phyloP scores from a whole-genome alignment of 2,329 filamentous ascomycete species.

The Penicillium decumbens region DNA sequence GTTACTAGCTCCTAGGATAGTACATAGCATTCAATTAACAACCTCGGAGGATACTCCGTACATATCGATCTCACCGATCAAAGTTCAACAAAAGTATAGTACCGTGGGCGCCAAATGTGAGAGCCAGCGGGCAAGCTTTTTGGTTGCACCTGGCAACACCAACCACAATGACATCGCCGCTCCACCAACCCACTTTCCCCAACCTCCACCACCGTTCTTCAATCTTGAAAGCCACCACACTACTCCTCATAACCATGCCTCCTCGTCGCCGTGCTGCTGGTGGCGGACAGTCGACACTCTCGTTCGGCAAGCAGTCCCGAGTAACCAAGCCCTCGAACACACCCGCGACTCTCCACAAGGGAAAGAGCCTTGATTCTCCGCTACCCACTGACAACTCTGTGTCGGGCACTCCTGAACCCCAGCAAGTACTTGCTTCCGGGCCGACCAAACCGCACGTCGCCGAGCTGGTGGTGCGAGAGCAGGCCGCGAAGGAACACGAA shows the following conservation, averaged over 20 bases:
- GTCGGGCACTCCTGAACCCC: slow-evolving; percentile 24
- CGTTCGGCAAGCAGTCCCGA: slow-evolving; percentile 55
- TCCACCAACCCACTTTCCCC: slow-evolving; percentile 4
- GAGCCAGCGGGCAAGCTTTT: neutral
- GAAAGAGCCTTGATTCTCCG: slow-evolving; percentile 32
- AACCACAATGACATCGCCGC: slow-evolving; percentile 2
- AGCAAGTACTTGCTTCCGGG: slow-evolving; percentile 25
- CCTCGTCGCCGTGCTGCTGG: slow-evolving; percentile 39
- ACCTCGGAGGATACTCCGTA: too few species aligned
- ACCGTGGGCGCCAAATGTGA: too few species aligned
- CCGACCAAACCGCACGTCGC: slow-evolving; percentile 31
- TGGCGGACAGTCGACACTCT: slow-evolving; percentile 55
- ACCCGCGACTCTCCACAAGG: slow-evolving; percentile 30
- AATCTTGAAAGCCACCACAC: neutral
- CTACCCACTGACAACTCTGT: slow-evolving; percentile 26
- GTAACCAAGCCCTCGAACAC: slow-evolving; percentile 54
- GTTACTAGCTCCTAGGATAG: too few species aligned
- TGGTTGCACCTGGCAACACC: slow-evolving; percentile 7
- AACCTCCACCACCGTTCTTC: neutral
- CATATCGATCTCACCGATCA: too few species aligned
- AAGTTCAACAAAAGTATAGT: too few species aligned
- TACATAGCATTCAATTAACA: too few species aligned
- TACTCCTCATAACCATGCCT: slow-evolving; percentile 34
- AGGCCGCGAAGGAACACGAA: slow-evolving; percentile 44
- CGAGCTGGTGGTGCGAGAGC: slow-evolving; percentile 42